Percentiles rank a stretch among this genome's conserved stretches.
phyloP scores from a whole-genome alignment of 805 yeast genomes.

The Blastobotrys robertii region DNA sequence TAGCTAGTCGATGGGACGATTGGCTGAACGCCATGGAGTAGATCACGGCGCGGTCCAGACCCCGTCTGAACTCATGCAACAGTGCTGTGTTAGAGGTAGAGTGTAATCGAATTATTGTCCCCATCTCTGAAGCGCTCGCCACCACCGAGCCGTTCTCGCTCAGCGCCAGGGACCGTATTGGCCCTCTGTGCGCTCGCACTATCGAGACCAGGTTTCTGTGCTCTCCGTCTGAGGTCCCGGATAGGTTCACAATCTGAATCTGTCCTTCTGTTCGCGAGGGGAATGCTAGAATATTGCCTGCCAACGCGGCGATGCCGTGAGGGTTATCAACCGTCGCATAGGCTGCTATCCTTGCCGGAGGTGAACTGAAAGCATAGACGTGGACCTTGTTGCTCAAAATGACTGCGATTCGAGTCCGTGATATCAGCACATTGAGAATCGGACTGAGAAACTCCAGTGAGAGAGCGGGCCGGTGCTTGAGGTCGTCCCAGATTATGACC shows the following conservation, averaged over 20 bases:
- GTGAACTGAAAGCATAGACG: slow-evolving; percentile 72
- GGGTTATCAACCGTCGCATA: slow-evolving; percentile 61
- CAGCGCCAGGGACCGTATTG: slow-evolving; percentile 52
- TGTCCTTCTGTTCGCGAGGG: slow-evolving; percentile 74
- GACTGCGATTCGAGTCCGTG: slow-evolving; percentile 67
- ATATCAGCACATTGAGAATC: slow-evolving; percentile 61
- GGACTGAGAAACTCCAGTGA: slow-evolving; percentile 69
- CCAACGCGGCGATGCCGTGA: slow-evolving; percentile 51
- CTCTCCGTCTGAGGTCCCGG: slow-evolving; percentile 37
- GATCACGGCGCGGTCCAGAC: slow-evolving; percentile 74
- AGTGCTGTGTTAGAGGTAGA: slow-evolving; percentile 59
- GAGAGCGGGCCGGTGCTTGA: slow-evolving; percentile 63
- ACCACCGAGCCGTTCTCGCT: slow-evolving; percentile 55
- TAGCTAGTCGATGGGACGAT: slow-evolving; percentile 66
- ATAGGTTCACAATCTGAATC: slow-evolving; percentile 66
- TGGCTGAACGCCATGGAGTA: slow-evolving; percentile 80
- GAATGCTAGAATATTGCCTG: slow-evolving; percentile 51
- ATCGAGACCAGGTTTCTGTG: slow-evolving; percentile 57
- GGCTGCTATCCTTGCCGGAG: slow-evolving; percentile 55
- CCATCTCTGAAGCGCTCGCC: slow-evolving; percentile 75
- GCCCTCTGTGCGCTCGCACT: slow-evolving; percentile 67
- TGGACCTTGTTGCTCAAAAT: slow-evolving; percentile 57
- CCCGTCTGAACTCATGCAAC: slow-evolving; percentile 80
- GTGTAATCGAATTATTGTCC: slow-evolving; percentile 70
- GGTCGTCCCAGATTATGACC: slow-evolving; percentile 85